These are phyloP conservation scores for Nitzschia sp. DNA, from an alignment of 108 stramenopile species.

Conservation along the genomic window DNA sequence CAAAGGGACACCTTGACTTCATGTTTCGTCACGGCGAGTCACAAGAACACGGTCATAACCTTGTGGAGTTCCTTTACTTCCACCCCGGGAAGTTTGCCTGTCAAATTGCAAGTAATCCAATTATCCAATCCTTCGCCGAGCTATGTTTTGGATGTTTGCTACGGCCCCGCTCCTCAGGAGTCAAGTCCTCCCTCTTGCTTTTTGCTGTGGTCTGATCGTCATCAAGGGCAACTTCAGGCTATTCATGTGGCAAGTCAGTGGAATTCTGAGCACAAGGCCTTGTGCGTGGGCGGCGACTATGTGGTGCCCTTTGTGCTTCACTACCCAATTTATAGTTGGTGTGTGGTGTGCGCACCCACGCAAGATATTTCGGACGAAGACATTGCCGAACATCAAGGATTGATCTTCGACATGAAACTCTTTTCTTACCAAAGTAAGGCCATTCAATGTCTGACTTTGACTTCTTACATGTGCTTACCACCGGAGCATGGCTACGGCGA, in stretches of 20 bases:
- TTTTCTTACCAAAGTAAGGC: slow-evolving; percentile 69
- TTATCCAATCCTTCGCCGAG: slow-evolving; percentile 36
- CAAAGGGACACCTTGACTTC: slow-evolving; percentile 44
- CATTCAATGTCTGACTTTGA: slow-evolving; percentile 63
- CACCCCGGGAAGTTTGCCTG: slow-evolving; percentile 15
- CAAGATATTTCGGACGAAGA: slow-evolving; percentile 42
- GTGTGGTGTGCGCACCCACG: slow-evolving; percentile 37
- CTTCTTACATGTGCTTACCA: slow-evolving; percentile 63
- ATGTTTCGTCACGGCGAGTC: slow-evolving; percentile 65
- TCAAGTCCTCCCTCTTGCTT: slow-evolving; percentile 60
- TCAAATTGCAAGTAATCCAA: slow-evolving; percentile 54
- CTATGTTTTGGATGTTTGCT: slow-evolving; percentile 58
- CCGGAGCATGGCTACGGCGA: slow-evolving; percentile 21
- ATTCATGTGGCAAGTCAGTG: slow-evolving; percentile 58
- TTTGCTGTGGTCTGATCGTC: slow-evolving; percentile 61
- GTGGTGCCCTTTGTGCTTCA: slow-evolving; percentile 67
- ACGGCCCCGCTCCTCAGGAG: slow-evolving; percentile 40
- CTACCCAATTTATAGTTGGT: slow-evolving; percentile 69
- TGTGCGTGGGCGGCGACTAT: slow-evolving; percentile 68
- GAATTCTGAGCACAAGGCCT: slow-evolving; percentile 27
- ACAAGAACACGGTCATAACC: slow-evolving; percentile 55
- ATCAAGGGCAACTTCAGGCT: slow-evolving; percentile 50
- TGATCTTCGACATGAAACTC: slow-evolving; percentile 56
- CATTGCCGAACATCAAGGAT: slow-evolving; percentile 18
- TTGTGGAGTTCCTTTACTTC: slow-evolving; percentile 69